Evolutionary conservation across 2,329 filamentous ascomycete species (phyloP).

Genomic region (Truncatella angustata): DNA sequence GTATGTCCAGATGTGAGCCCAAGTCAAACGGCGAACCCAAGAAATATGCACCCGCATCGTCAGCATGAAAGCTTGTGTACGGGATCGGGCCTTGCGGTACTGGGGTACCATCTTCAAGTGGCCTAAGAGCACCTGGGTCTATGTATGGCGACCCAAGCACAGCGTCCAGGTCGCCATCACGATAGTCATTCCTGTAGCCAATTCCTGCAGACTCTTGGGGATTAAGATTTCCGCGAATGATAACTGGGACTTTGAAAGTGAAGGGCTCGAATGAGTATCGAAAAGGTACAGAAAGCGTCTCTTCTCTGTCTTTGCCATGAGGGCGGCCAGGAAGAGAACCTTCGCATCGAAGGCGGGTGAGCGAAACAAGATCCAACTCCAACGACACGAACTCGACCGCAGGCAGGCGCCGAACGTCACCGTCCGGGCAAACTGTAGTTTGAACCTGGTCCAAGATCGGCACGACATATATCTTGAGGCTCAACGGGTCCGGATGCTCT

Average conservation of each 20-base stretch:
- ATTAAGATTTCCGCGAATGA: slow-evolving; percentile 5
- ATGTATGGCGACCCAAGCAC: not conserved
- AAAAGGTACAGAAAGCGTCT: not conserved
- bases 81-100: not conserved
- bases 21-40: slow-evolving; percentile 4
- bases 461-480: slow-evolving; percentile 6
- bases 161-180: too few relatives aligned
- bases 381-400: slow-evolving; percentile 2
- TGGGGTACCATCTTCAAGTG: not conserved
- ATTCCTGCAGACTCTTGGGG: not conserved
- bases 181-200: too few relatives aligned
- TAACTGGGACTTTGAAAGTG: not conserved
- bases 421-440: slow-evolving; percentile 6
- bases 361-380: not conserved
- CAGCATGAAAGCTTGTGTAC: not conserved
- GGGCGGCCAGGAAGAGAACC: not conserved
- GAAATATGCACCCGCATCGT: not conserved
- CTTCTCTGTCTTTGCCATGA: not conserved
- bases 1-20: slow-evolving; percentile 6
- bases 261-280: not conserved
- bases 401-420: slow-evolving; percentile 5
- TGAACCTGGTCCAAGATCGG: not conserved
- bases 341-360: not conserved
- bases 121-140: not conserved
- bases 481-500: slow-evolving; percentile 9